Percentiles rank a stretch among this genome's conserved stretches.
Evolutionary conservation across 129 eudicot species (phyloP).

Genomic region (Logfia minima): DNA sequence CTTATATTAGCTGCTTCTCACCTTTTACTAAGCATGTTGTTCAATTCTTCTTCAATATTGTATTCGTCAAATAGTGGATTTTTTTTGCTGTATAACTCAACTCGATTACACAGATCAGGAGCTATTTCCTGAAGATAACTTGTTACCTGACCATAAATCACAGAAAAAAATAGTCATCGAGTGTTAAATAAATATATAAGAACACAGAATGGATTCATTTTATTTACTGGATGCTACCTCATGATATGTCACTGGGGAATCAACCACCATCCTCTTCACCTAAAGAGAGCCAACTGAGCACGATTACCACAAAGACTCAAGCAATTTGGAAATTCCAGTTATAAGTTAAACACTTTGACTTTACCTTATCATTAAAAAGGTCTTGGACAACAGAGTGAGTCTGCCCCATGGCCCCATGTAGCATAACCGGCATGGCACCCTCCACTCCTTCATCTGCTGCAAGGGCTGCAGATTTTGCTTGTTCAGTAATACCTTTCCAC

Average conservation of each 20-base stretch:
- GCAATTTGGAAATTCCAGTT: not conserved
- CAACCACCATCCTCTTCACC: constrained; percentile 75
- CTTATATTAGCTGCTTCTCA: constrained; percentile 29
- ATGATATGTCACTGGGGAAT: constrained; percentile 94
- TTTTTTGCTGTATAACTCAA: constrained; percentile 74
- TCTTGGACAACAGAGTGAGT: constrained; percentile 74
- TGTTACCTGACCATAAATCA: constrained; percentile 59
- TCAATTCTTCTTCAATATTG: constrained; percentile 82
- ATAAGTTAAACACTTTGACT: not conserved
- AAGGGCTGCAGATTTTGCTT: constrained; percentile 76
- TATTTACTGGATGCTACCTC: constrained; percentile 48
- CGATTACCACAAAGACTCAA: not conserved
- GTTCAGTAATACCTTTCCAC: constrained; percentile 65
- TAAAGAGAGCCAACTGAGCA: constrained; percentile 31
- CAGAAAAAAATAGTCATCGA: constrained; percentile 27
- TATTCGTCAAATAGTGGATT: constrained; percentile 88
- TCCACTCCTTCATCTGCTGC: constrained; percentile 82
- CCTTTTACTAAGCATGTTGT: constrained; percentile 88
- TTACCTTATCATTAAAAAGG: constrained; percentile 64
- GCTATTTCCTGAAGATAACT: constrained; percentile 89
- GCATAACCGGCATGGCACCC: constrained; percentile 66
- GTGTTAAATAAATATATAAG: not conserved
- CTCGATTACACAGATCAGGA: constrained; percentile 87
- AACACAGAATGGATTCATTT: not conserved
- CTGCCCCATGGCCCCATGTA: constrained; percentile 76